Base-by-base conservation (phyloP, 257 asterid species). In the Nicotiana obtusifolia region DNA sequence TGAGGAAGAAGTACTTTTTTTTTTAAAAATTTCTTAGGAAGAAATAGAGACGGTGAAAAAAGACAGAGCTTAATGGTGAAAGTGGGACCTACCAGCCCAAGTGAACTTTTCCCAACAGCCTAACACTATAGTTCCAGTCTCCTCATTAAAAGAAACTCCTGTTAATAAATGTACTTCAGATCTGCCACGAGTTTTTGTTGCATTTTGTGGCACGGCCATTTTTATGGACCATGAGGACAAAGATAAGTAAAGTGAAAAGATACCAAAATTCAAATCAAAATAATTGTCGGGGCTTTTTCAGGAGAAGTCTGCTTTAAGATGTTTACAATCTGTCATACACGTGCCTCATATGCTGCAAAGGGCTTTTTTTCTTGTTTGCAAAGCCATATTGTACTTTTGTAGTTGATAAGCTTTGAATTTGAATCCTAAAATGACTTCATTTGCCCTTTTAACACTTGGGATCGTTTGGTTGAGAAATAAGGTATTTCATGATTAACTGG, bases 321-420 rank as follows among this genome's bases (percentile, higher is more conserved):
- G 82, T 69, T 71, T 67, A 4, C 19, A 35, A 35, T 67, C 7
- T 37, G 77, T 37, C 56, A 68, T 64, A 80, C 88, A 83, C 83
- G 81, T 77, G 84, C 82, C 69, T 65, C 57, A 10, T 65, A 78
- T 57, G 78, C 82, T 59, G 37, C 31, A 59, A 54, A 78, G 22
- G n/a, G 49, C 81, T 9, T 28, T 65, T 30, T 41, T 41, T 11
- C 8, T 62, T 77, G 56, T 61, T 33, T 33, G 76, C 54, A 33
- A 35, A 67, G 76, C 53, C 9, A 67, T 9, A 67, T 68, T 35
- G 4, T 10, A 54, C 78, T 22, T 22, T 28, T 26, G 31, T 24
- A 20, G 33, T 65, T 37, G 52, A 26, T 57, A 13, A 76, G 49
- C 57, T 68, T 79, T 65, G 35, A 62, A 62, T 62, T 11, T 62